Evolutionary conservation across 164 flowering plant species (phyloP).

Genomic region (Vitis rupestris): DNA sequence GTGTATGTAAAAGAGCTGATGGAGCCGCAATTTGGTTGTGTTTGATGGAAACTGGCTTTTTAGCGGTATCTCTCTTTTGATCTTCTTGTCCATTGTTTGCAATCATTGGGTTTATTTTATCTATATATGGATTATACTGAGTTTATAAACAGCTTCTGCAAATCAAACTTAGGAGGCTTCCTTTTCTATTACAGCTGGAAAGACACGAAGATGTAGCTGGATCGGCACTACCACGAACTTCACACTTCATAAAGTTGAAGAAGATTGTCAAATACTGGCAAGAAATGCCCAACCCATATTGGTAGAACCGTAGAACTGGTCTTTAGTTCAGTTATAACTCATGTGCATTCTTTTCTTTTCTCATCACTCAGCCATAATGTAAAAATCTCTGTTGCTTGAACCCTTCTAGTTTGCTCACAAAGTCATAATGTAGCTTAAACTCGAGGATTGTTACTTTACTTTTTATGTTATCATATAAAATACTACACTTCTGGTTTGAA

Average conservation of each 20-base stretch:
- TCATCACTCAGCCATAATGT: neutral
- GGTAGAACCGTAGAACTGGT: neutral
- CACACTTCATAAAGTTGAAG: too few relatives aligned
- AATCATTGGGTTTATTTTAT: too few relatives aligned
- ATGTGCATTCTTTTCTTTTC: neutral
- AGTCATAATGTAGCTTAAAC: too few relatives aligned
- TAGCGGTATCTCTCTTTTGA: neutral
- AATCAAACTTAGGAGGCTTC: neutral
- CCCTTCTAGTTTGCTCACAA: too few relatives aligned
- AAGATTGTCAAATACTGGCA: neutral
- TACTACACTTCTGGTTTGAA: neutral
- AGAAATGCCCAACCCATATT: neutral
- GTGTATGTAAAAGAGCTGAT: conserved; percentile 25
- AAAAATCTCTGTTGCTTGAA: neutral
- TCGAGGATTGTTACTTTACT: too few relatives aligned
- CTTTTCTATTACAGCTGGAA: neutral
- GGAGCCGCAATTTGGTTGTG: conserved; percentile 22
- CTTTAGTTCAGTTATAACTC: neutral
- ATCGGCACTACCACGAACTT: neutral
- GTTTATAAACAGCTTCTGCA: too few relatives aligned
- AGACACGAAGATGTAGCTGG: neutral
- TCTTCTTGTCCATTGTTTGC: neutral
- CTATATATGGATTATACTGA: too few relatives aligned
- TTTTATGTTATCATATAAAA: neutral
- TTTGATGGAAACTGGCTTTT: conserved; percentile 1